Percentiles rank a stretch among this genome's conserved stretches.
These are phyloP conservation scores for Gillenia trifoliata DNA, from an alignment of 306 rosid species.

Conservation along the genomic window DNA sequence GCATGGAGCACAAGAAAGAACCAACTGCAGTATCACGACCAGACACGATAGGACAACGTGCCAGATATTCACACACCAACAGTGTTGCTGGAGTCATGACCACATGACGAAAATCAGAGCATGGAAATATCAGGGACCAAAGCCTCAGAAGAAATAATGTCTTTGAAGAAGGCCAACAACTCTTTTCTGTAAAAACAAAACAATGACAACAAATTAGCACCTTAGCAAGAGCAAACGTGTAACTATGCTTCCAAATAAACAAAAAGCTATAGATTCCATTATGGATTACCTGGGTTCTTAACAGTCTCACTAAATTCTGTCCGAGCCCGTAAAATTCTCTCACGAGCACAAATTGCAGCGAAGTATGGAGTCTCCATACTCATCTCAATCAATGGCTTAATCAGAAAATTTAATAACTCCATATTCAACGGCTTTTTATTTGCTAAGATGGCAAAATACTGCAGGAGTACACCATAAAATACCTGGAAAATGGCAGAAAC, in stretches of 20 bases:
- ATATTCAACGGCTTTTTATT: slow-evolving; percentile 59
- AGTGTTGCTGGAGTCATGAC: slow-evolving; percentile 79
- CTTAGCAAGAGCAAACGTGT: slow-evolving; percentile 1
- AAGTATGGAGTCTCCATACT: slow-evolving; percentile 84
- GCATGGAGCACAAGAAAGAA: slow-evolving; percentile 77
- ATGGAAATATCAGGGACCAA: slow-evolving; percentile 86
- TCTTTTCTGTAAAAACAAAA: slow-evolving; percentile 51
- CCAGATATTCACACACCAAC: slow-evolving; percentile 83
- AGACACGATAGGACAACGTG: slow-evolving; percentile 70
- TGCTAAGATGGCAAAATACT: slow-evolving; percentile 84
- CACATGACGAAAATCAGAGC: slow-evolving; percentile 86
- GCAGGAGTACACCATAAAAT: slow-evolving; percentile 82
- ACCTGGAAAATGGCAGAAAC: slow-evolving; percentile 49
- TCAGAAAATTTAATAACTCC: slow-evolving; percentile 60
- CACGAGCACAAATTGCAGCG: slow-evolving; percentile 96
- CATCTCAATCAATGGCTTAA: slow-evolving; percentile 85
- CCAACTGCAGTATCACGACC: slow-evolving; percentile 81
- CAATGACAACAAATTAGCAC: slow-evolving; percentile 15
- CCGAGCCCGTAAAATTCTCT: slow-evolving; percentile 61
- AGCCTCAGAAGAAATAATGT: slow-evolving; percentile 77
- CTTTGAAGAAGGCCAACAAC: slow-evolving; percentile 88
- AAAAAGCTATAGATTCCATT: slow-evolving; percentile 9
- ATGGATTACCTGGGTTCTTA: slow-evolving; percentile 62
- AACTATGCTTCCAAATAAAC: slow-evolving; percentile 1
- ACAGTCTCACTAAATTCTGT: slow-evolving; percentile 55